Evolutionary conservation across 2,329 filamentous ascomycete species (phyloP), one percentile per base, ranked within the genome.

Genomic region (Helminthosporium solani): DNA sequence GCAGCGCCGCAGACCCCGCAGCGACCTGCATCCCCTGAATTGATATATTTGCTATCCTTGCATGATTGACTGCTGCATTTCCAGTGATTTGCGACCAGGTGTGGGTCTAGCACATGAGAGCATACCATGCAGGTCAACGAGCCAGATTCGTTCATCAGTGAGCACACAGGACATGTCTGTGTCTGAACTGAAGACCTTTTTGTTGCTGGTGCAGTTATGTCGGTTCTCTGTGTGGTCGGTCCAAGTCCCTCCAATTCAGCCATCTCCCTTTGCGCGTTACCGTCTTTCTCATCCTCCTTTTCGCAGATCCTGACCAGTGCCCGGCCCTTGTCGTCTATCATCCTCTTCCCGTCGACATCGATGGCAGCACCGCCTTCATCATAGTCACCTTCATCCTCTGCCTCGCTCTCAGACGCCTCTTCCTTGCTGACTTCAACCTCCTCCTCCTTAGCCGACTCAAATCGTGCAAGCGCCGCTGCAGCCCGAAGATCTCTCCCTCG

Each of bases 221-320:
- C 16, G 18, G 11, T 20, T 36, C 18, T 36, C 7, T 18, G 9
- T 7, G 2, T 20, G 12, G 34, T 12, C 16, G 9, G 33, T 9
- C 7, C 50, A 19, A 81, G 67, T 15, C 73, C 74, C 42, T 78
- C 78, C 41, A 94, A 73, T 66, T 95, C 88, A 12, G 78, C 75
- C 57, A 89, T 72, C 68, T 95, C 87, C 23, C 79, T 76, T 35
- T 39, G 53, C 14, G 63, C 63, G 41, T 69, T 52, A 23, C 51
- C 58, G 21, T 68, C 76, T 2, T 65, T 60, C 19, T 70, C 64
- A 47, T 78, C 77, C 52, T 89, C 86, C 35, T 87, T 85, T 50
- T 85, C 85, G 62, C 89, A 94, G 1, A 94, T 82, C 57, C 82
- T 87, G 50, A 92, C 73, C 76, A 95, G 77, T 11, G 80, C 78